These are phyloP conservation scores for Gossypium herbaceum DNA, from an alignment of 345 rosid genomes.

Conservation along the genomic window DNA sequence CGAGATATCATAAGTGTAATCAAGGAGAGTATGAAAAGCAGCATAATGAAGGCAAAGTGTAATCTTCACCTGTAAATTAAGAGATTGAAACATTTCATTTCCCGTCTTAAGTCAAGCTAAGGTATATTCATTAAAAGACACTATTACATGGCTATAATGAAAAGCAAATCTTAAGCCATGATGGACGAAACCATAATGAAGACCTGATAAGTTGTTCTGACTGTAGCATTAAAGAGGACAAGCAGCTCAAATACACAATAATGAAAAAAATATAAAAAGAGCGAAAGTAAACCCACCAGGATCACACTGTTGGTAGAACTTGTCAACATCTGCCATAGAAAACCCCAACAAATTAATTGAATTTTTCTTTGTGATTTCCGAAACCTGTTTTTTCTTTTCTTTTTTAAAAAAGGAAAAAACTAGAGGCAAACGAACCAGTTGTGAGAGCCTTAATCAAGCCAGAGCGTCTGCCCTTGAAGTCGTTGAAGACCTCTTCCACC, in stretches of 20 bases:
- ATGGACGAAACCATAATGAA: not conserved
- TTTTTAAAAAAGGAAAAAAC: not conserved
- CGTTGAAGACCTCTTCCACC: constrained; percentile 89
- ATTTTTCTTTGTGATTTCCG: not conserved
- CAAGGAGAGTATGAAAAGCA: not conserved
- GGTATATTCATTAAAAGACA: not conserved
- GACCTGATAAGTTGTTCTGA: not conserved
- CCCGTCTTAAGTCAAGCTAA: not conserved
- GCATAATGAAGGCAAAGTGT: not conserved
- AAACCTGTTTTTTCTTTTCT: not conserved
- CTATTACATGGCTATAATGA: not conserved
- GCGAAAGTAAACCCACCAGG: constrained; percentile 62
- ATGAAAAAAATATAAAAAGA: not conserved
- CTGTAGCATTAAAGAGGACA: not conserved
- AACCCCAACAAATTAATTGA: not conserved
- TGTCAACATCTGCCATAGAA: constrained; percentile 50
- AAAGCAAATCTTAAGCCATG: not conserved
- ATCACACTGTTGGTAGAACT: constrained; percentile 53
- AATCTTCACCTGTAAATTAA: not conserved
- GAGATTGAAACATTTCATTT: not conserved
- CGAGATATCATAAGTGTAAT: not conserved
- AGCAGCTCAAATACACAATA: not conserved
- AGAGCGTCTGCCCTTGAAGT: constrained; percentile 87
- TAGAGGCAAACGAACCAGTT: constrained; percentile 35
- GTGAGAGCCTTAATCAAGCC: constrained; percentile 93